Evolutionary conservation across 1,139 yeast species (phyloP).

Genomic region (Lodderomyces parapsilosis): DNA sequence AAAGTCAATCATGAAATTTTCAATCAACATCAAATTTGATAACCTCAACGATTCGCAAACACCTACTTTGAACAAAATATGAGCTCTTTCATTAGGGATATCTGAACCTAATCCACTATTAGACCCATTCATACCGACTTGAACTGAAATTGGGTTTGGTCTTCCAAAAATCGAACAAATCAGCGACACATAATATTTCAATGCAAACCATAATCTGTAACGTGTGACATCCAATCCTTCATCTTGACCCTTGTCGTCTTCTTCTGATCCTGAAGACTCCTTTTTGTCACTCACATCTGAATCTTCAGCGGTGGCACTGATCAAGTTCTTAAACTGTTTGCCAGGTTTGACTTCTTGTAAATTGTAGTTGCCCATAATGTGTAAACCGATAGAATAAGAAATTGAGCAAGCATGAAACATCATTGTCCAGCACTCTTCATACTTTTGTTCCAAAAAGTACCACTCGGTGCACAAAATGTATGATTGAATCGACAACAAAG

Average conservation of each 20-base stretch:
- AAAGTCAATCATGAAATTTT: slow-evolving; percentile 49
- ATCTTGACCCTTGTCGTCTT: slow-evolving; percentile 19
- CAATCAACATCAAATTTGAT: slow-evolving; percentile 52
- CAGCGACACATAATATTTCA: slow-evolving; percentile 47
- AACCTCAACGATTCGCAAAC: slow-evolving; percentile 49
- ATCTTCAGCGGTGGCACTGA: slow-evolving; percentile 13
- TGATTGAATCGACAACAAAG: slow-evolving; percentile 46
- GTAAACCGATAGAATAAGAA: slow-evolving; percentile 53
- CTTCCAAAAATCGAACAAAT: slow-evolving; percentile 54
- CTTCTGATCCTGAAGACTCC: slow-evolving; percentile 8
- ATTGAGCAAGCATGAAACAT: slow-evolving; percentile 48
- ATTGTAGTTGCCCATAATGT: slow-evolving; percentile 39
- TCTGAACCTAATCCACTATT: slow-evolving; percentile 15
- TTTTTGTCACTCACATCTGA: slow-evolving; percentile 12
- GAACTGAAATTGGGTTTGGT: slow-evolving; percentile 55
- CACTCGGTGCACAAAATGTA: slow-evolving; percentile 53
- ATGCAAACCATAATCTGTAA: slow-evolving; percentile 50
- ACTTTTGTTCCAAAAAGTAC: slow-evolving; percentile 46
- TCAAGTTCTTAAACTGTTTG: slow-evolving; percentile 13
- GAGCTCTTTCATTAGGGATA: slow-evolving; percentile 24
- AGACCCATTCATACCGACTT: slow-evolving; percentile 40
- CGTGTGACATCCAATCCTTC: slow-evolving; percentile 32
- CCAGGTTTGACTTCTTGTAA: slow-evolving; percentile 14
- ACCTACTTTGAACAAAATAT: slow-evolving; percentile 41
- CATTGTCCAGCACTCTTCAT: slow-evolving; percentile 52